Conservation (phyloP, 2,329 filamentous ascomycete species). For the Albifimbria verrucaria region DNA sequence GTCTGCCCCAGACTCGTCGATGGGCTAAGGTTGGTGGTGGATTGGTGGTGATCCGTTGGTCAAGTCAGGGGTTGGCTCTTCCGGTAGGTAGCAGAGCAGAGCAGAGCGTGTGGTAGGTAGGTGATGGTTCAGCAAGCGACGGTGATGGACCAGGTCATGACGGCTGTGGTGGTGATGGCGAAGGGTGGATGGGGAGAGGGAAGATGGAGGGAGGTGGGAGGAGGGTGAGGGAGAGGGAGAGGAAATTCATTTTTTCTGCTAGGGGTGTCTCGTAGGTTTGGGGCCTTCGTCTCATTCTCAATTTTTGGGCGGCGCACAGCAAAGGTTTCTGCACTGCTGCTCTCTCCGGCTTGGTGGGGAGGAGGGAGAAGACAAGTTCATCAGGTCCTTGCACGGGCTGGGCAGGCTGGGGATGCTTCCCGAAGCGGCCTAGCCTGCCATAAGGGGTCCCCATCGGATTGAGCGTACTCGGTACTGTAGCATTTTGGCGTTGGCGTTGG, state of each 20-base stretch:
- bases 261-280: slow-evolving; percentile 34
- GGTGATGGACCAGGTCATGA: slow-evolving; percentile 14
- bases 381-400: background rate
- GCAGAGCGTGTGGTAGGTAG: slow-evolving; percentile 17
- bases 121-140: slow-evolving; percentile 20
- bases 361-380: background rate
- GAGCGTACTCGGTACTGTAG: too few relatives aligned
- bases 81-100: slow-evolving; percentile 7
- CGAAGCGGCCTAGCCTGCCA: background rate
- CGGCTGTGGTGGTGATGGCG: slow-evolving; percentile 9
- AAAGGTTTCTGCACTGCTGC: slow-evolving; percentile 24
- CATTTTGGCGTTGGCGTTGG: background rate
- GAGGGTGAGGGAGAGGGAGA: too few relatives aligned
- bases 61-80: slow-evolving; percentile 4
- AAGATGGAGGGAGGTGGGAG: slow-evolving; percentile 13
- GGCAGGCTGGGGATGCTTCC: background rate
- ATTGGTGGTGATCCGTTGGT: slow-evolving; percentile 21
- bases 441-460: background rate
- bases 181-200: slow-evolving; percentile 19
- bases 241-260: slow-evolving; percentile 24
- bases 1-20: slow-evolving; percentile 10
- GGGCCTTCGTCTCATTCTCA: slow-evolving; percentile 37
- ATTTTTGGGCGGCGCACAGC: slow-evolving; percentile 37
- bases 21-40: slow-evolving; percentile 16
- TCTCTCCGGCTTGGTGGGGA: slow-evolving; percentile 5